Conservation (phyloP, 139 green algal species). For the Closterium sp. region DNA sequence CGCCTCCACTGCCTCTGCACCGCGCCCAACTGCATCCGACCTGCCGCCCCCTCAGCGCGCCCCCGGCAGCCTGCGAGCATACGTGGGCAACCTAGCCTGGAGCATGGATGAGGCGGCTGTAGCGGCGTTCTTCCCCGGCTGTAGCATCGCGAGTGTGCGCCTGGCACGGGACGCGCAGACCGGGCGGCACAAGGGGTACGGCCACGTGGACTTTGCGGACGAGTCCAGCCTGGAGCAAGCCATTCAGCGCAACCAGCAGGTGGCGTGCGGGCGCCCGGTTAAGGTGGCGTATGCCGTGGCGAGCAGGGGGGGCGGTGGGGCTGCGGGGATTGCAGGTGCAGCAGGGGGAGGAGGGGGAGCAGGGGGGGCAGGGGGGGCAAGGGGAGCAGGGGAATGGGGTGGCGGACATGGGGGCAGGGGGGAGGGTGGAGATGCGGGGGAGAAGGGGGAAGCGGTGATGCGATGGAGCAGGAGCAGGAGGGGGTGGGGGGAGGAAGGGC, state of each 20-base stretch:
- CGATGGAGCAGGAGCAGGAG: neutral
- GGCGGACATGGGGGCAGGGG: neutral
- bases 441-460: neutral
- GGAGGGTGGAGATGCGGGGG: too few relatives aligned
- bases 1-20: neutral
- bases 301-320: neutral
- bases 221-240: neutral
- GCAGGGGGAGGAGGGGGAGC: neutral
- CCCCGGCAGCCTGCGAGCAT: neutral
- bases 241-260: neutral
- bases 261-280: neutral
- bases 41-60: neutral
- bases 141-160: slow-evolving; percentile 4
- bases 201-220: slow-evolving; percentile 37
- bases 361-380: neutral
- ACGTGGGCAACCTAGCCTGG: slow-evolving; percentile 3
- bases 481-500: neutral
- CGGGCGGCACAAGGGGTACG: slow-evolving; percentile 39
- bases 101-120: slow-evolving; percentile 2
- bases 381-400: too few relatives aligned
- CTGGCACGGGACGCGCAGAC: slow-evolving; percentile 39
- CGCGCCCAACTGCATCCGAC: neutral
- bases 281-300: neutral
- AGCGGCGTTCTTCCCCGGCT: neutral
- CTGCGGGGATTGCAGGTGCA: too few relatives aligned